Evolutionary conservation across 257 asterid genomes (phyloP), one percentile per base, ranked within the genome.

Genomic region (Nicotiana obtusifolia): DNA sequence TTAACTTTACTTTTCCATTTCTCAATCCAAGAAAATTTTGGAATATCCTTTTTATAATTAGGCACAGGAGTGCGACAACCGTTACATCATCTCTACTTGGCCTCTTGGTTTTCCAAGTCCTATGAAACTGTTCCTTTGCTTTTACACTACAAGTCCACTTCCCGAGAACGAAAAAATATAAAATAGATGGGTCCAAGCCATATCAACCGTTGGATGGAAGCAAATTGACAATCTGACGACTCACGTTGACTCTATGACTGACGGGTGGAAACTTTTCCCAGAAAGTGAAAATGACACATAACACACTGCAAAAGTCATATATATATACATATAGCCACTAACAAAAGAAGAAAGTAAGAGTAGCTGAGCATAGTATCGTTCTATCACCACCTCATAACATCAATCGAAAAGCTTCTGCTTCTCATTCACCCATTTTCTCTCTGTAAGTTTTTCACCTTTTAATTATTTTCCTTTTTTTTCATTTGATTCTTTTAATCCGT

Each of bases 181-280:
- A 31, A 66, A 66, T 33, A 31, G 9, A 4, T 4, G 9, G 75
- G 4, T 66, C 14, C 3, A 16, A 1, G 5, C 3, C 5, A 37
- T 59, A 22, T 59, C 19, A 30, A 77, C 83, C 85, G 87, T 77
- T 15, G 9, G 87, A 84, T 83, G 3, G 5, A 31, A 28, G 30
- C 28, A 78, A 78, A 19, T 22, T 22, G 28, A 26, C 16, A 47
- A 90, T 90, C 88, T 0, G 14, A 88, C 89, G 89, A 57, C 87
- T 59, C 59, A 20, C 22, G 11, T 83, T 83, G 82, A 76, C 78
- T 61, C 10, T 2, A 52, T 31, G 75, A 80, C 65, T 52, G 73
- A 13, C 60, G 10, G 41, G 80, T 77, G 78, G 77, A 61, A 69
- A 71, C 35, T 82, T 64, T 57, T 80, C 35, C 81, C 54, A 37